phyloP scores from a whole-genome alignment of 2,329 filamentous ascomycete species.

The Aspergillus piperis region DNA sequence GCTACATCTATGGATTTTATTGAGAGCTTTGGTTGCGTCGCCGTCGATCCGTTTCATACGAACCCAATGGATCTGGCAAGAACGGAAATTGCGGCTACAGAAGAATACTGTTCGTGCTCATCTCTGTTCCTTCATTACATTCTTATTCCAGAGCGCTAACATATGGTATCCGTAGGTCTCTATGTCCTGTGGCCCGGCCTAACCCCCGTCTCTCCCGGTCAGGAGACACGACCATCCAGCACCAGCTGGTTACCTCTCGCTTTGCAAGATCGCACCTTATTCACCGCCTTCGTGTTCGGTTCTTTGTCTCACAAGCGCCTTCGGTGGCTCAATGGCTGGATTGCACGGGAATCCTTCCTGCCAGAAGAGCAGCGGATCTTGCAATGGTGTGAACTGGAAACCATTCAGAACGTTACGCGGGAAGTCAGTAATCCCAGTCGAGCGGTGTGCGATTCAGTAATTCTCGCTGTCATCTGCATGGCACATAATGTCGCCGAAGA shows the following conservation, averaged over 20 bases:
- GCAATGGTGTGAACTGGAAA: slow-evolving; percentile 33
- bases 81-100: slow-evolving; percentile 26
- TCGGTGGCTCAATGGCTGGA: slow-evolving; percentile 30
- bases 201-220: slow-evolving; percentile 19
- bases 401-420: slow-evolving; percentile 38
- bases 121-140: background rate
- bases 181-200: slow-evolving; percentile 33
- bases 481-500: slow-evolving; percentile 33
- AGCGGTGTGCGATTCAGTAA: slow-evolving; percentile 36
- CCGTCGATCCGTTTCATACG: slow-evolving; percentile 31
- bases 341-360: slow-evolving; percentile 23
- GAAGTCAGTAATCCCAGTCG: slow-evolving; percentile 35
- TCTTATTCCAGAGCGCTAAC: background rate
- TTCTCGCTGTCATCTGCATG: slow-evolving; percentile 41
- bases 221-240: slow-evolving; percentile 5
- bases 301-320: slow-evolving; percentile 36
- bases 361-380: slow-evolving; percentile 27
- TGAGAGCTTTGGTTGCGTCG: slow-evolving; percentile 21
- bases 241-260: slow-evolving; percentile 34
- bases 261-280: slow-evolving; percentile 30
- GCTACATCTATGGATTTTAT: background rate
- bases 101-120: slow-evolving; percentile 30
- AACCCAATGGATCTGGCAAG: slow-evolving; percentile 21
- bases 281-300: slow-evolving; percentile 35
- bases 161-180: slow-evolving; percentile 18